phyloP scores from a whole-genome alignment of 2,329 filamentous ascomycete genomes.

The Biscogniauxia marginata region DNA sequence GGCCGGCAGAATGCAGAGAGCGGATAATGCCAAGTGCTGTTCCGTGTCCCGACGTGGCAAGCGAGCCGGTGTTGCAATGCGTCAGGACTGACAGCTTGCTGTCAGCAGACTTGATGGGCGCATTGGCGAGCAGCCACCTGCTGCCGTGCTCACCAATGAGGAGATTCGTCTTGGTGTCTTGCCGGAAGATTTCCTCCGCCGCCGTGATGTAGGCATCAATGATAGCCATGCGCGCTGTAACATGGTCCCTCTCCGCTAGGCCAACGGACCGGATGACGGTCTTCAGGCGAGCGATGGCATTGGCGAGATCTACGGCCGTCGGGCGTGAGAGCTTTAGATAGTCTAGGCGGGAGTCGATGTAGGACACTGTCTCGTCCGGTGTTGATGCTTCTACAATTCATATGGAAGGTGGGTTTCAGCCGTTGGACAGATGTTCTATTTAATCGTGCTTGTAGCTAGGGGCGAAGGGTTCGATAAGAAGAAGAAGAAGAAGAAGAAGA shows the following conservation, averaged over 20 bases:
- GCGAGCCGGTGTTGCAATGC: conserved; percentile 96
- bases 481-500: too few relatives aligned
- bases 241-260: conserved; percentile 35
- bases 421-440: background rate
- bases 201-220: conserved; percentile 70
- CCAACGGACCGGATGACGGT: conserved; percentile 54
- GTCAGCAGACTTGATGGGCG: conserved; percentile 44
- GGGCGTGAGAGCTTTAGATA: conserved; percentile 88
- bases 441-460: too few relatives aligned
- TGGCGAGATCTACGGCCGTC: conserved; percentile 91
- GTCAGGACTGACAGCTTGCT: conserved; percentile 77
- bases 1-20: conserved; percentile 64
- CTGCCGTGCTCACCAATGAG: conserved; percentile 82
- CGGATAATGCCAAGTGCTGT: conserved; percentile 94
- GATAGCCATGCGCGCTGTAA: conserved; percentile 52
- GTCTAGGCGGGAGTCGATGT: conserved; percentile 74
- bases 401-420: background rate
- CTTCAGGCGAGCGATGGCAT: conserved; percentile 82
- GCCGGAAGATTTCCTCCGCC: conserved; percentile 81
- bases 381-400: conserved; percentile 36
- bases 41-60: conserved; percentile 96
- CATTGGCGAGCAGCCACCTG: conserved; percentile 71
- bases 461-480: too few relatives aligned
- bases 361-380: conserved; percentile 60
- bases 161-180: conserved; percentile 85